Evolutionary conservation across 345 rosid genomes (phyloP).

Genomic region (Eucalyptus regnans): DNA sequence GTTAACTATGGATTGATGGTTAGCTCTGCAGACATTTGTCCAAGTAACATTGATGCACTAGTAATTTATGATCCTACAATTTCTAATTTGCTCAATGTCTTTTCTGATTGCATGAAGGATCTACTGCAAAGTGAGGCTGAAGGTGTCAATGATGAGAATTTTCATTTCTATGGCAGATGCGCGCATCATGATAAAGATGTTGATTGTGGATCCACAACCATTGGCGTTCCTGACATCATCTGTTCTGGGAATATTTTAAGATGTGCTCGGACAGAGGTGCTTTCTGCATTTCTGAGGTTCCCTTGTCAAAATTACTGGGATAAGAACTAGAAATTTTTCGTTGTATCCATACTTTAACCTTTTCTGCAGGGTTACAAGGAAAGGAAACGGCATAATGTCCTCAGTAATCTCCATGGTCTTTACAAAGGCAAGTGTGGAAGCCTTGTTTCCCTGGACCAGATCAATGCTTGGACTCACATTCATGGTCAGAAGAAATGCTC

Average conservation of each 20-base stretch:
- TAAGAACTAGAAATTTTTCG: neutral
- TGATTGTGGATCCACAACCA: neutral
- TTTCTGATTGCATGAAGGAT: neutral
- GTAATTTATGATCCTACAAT: neutral
- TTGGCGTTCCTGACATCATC: neutral
- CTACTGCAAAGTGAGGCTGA: neutral
- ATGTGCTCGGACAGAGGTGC: conserved; percentile 49
- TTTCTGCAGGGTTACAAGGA: conserved; percentile 34
- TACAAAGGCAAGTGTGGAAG: conserved; percentile 20
- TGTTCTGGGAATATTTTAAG: conserved; percentile 4
- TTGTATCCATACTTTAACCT: neutral
- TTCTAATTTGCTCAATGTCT: neutral
- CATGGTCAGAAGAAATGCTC: conserved; percentile 31
- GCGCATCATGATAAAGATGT: neutral
- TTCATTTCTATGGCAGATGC: neutral
- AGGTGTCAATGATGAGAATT: neutral
- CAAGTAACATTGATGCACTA: neutral
- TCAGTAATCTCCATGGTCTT: conserved; percentile 9
- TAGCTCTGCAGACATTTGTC: neutral
- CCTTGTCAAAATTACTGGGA: neutral
- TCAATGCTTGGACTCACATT: conserved; percentile 53
- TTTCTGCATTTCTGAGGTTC: neutral
- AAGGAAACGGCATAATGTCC: conserved; percentile 34
- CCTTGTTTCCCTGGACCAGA: conserved; percentile 44
- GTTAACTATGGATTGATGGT: neutral